Base-by-base conservation (phyloP, 2,329 filamentous ascomycete genomes). In the Rugonectria rugulosa region DNA sequence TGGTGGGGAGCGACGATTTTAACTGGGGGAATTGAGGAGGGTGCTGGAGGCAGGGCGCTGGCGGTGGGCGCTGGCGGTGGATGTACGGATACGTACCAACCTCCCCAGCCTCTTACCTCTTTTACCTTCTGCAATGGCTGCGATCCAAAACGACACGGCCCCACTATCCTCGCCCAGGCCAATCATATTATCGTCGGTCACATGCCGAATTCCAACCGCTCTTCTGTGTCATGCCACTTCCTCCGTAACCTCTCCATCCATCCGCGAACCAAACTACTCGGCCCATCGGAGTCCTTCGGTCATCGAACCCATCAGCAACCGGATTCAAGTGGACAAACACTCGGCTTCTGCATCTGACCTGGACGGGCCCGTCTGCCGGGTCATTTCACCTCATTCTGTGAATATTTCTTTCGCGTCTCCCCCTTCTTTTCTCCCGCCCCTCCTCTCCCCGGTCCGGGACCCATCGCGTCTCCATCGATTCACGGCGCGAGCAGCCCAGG, bases 121-220 rank as follows among this genome's bases (percentile, higher is more conserved):
- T n/a, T n/a, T n/a, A n/a, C n/a, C n/a, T n/a, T n/a, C n/a, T n/a
- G n/a, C n/a, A n/a, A n/a, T n/a, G n/a, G n/a, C n/a, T n/a, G n/a
- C n/a, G n/a, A n/a, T n/a, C n/a, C n/a, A n/a, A n/a, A n/a, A n/a
- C n/a, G n/a, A 12, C 29, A 24, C 24, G 57, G 56, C 59, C 61
- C 65, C 65, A 63, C 63, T 63, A 40, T 49, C 47, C n/a, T n/a
- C n/a, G n/a, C n/a, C n/a, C n/a, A n/a, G 14, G 1, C 58, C 58
- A 62, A 62, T 58, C 60, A 56, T 12, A 11, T 10, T 32, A 11
- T 17, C 15, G 37, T 47, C 57, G 44, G 60, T 63, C 60, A 63
- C 60, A 63, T 63, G 60, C 58, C 58, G 50, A 59, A 26, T 53
- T 29, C 40, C 58, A 42, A 50, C 48, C 41, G 53, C 41, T 52